Evolutionary conservation across 768 basidiomycete species (phyloP).

Genomic region (Suillus sp.): DNA sequence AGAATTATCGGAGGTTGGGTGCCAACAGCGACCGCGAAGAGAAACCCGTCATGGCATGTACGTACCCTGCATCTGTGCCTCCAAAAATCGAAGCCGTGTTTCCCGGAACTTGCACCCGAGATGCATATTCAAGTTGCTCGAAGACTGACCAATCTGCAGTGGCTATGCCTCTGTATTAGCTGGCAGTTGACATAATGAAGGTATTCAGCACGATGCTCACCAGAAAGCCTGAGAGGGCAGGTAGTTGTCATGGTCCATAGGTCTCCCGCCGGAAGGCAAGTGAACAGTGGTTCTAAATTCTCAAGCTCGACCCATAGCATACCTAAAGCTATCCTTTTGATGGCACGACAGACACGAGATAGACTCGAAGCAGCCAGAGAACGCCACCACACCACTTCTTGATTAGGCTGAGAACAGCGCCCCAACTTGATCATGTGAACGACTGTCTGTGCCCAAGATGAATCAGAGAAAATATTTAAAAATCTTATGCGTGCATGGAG

Average conservation of each 20-base stretch:
- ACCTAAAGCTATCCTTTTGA: slow-evolving; percentile 19
- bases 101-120: slow-evolving; percentile 5
- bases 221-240: background rate
- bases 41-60: background rate
- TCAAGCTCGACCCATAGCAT: slow-evolving; percentile 18
- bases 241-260: background rate
- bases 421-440: background rate
- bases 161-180: background rate
- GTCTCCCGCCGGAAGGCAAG: slow-evolving; percentile 12
- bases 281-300: slow-evolving; percentile 17
- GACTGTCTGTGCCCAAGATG: background rate
- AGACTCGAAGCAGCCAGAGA: background rate
- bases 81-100: background rate
- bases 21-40: background rate
- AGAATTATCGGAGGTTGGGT: background rate
- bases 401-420: background rate
- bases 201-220: background rate
- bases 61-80: too few relatives aligned
- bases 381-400: background rate
- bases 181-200: background rate
- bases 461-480: background rate
- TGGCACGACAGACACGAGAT: slow-evolving; percentile 13
- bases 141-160: slow-evolving; percentile 5
- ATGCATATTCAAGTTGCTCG: background rate
- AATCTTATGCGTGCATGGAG: background rate